phyloP scores from a whole-genome alignment of 108 stramenopile species.

The Cyclotella kingstonii region DNA sequence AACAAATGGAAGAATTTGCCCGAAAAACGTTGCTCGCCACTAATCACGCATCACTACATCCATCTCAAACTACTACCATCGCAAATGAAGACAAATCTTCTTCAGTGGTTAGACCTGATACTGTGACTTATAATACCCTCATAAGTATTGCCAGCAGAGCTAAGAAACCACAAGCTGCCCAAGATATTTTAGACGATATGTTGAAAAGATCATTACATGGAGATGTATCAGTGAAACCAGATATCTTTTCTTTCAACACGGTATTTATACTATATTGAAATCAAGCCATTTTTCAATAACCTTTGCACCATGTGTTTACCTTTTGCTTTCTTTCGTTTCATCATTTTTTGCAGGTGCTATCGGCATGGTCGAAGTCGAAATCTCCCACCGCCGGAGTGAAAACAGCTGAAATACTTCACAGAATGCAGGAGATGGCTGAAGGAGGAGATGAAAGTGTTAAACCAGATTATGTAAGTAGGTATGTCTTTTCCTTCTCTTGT shows the following conservation, averaged over 20 bases:
- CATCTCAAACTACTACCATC: too few species aligned
- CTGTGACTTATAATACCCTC: conserved; percentile 42
- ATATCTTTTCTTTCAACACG: conserved; percentile 38
- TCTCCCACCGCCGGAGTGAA: background rate
- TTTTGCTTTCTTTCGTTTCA: conserved; percentile 1
- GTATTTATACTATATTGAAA: too few species aligned
- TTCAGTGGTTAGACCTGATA: conserved; percentile 33
- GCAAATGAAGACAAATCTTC: conserved; percentile 5
- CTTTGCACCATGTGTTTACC: too few species aligned
- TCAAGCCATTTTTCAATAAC: too few species aligned
- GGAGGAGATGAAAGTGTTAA: conserved; percentile 25
- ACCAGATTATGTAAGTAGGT: conserved; percentile 41
- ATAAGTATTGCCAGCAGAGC: conserved; percentile 38
- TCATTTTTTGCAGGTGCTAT: conserved; percentile 19
- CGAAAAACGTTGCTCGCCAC: too few species aligned
- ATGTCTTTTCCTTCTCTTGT: too few species aligned
- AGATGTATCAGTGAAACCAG: conserved; percentile 24
- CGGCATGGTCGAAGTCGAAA: conserved; percentile 38
- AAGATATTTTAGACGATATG: conserved; percentile 42
- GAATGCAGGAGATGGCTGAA: conserved; percentile 39
- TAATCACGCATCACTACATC: too few species aligned
- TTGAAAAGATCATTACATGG: conserved; percentile 15
- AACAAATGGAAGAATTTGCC: conserved; percentile 25
- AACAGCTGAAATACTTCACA: conserved; percentile 27
- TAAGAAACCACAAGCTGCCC: conserved; percentile 17